These are phyloP conservation scores for Wickerhamiella australiensis DNA, from an alignment of 805 yeast species.

Conservation along the genomic window DNA sequence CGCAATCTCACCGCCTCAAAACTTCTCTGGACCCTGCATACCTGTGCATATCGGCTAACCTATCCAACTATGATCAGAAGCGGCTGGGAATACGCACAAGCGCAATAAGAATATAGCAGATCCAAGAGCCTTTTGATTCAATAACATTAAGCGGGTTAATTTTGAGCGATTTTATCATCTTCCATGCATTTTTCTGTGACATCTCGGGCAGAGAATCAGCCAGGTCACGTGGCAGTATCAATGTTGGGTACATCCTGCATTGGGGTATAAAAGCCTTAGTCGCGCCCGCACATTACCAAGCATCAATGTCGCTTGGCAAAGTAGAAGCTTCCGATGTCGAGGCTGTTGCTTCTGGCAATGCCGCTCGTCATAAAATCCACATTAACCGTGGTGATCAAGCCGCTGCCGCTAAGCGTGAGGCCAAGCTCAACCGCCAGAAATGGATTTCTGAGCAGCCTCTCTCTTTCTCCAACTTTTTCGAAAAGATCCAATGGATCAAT, in stretches of 20 bases:
- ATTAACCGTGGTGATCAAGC: constrained; percentile 23
- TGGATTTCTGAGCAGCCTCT: constrained; percentile 65
- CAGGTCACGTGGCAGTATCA: background rate
- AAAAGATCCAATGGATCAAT: constrained; percentile 68
- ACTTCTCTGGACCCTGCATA: constrained; percentile 1
- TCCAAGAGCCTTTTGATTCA: no score
- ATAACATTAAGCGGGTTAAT: no score
- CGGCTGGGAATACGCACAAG: no score
- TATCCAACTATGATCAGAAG: no score
- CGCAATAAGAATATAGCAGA: no score
- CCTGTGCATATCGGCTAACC: background rate
- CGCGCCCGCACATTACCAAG: background rate
- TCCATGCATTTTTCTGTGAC: background rate
- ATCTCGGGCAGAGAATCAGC: background rate
- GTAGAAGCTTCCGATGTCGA: constrained; percentile 26
- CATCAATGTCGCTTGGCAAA: constrained; percentile 20
- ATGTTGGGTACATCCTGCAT: constrained; percentile 7
- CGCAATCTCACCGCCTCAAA: background rate
- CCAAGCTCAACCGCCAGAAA: constrained; percentile 20
- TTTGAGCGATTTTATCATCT: background rate
- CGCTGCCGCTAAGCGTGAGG: constrained; percentile 16
- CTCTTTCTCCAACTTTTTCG: constrained; percentile 60
- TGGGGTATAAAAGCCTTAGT: background rate
- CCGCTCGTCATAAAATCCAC: constrained; percentile 21
- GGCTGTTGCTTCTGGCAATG: constrained; percentile 28